A percentile compares a stretch with the other conserved stretches of the same genome.
Conservation (phyloP, 2,329 filamentous ascomycete genomes). For the Tolypocladium endophyticum region DNA sequence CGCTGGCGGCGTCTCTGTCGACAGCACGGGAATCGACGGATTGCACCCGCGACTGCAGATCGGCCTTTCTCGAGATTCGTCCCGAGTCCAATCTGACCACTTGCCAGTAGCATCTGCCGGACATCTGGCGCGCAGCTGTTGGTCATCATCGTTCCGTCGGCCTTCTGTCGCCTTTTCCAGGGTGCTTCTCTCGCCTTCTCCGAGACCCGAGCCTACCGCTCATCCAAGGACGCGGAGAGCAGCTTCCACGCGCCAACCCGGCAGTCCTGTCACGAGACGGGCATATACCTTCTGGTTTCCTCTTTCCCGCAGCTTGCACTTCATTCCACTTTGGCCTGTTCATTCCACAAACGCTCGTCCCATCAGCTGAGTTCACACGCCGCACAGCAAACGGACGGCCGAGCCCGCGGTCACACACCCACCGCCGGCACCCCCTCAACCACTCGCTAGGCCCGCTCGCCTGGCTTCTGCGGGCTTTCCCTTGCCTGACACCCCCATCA, state of each 20-base stretch:
- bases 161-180: not conserved
- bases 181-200: slow-evolving; percentile 9
- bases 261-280: not conserved
- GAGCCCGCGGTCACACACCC: not conserved
- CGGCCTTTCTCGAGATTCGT: not conserved
- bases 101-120: not conserved
- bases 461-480: not conserved
- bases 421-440: not conserved
- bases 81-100: not conserved
- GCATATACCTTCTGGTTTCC: not conserved
- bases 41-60: not conserved
- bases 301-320: not conserved
- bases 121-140: not conserved
- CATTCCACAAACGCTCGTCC: not conserved
- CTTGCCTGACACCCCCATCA: not conserved
- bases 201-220: slow-evolving; percentile 6
- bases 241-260: not conserved
- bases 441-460: not conserved
- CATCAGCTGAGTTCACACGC: slow-evolving; percentile 1
- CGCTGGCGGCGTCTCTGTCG: not conserved
- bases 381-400: not conserved
- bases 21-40: not conserved
- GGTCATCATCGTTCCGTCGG: not conserved
- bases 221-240: not conserved
- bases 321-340: not conserved